Conservation (phyloP, 1,284 basidiomycete genomes). For the Anthracocystis panici-leucophaei region DNA sequence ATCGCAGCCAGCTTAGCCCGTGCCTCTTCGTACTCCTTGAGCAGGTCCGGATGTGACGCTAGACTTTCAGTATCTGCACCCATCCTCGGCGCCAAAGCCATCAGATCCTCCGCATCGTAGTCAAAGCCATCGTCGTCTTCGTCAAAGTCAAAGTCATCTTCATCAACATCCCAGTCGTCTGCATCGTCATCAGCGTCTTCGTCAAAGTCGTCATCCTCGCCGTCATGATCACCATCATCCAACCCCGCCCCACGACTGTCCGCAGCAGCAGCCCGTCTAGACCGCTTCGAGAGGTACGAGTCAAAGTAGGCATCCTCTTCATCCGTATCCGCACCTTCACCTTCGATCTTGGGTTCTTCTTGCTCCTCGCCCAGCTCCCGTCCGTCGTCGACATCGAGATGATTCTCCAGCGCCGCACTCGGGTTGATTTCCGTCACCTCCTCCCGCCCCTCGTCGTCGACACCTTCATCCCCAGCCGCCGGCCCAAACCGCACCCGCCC, state of each 20-base stretch:
- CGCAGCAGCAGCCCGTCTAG: slow-evolving; percentile 18
- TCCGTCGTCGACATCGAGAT: slow-evolving; percentile 72
- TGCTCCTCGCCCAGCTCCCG: slow-evolving; percentile 73
- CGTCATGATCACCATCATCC: slow-evolving; percentile 21
- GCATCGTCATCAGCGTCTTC: slow-evolving; percentile 20
- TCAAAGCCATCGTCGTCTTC: slow-evolving; percentile 61
- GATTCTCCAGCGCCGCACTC: slow-evolving; percentile 77
- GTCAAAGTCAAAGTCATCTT: slow-evolving; percentile 46
- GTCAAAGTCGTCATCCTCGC: slow-evolving; percentile 16
- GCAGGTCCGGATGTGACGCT: slow-evolving; percentile 51
- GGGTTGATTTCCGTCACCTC: slow-evolving; percentile 26
- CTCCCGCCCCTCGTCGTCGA: slow-evolving; percentile 30
- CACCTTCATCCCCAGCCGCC: slow-evolving; percentile 8
- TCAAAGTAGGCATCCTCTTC: slow-evolving; percentile 73
- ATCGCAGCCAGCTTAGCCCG: slow-evolving; percentile 48
- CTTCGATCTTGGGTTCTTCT: slow-evolving; percentile 46
- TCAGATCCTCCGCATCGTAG: slow-evolving; percentile 63
- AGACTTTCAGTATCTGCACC: slow-evolving; percentile 37
- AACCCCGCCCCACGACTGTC: slow-evolving; percentile 75
- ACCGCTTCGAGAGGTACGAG: slow-evolving; percentile 31
- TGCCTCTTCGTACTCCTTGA: slow-evolving; percentile 63
- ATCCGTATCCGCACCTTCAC: slow-evolving; percentile 70
- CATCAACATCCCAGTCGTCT: slow-evolving; percentile 80
- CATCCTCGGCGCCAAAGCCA: slow-evolving; percentile 57
- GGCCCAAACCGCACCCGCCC: slow-evolving; percentile 50